A percentile compares a stretch with the other conserved stretches of the same genome.
phyloP scores from a whole-genome alignment of 257 asterid genomes.

The Solanum infundibuliforme region DNA sequence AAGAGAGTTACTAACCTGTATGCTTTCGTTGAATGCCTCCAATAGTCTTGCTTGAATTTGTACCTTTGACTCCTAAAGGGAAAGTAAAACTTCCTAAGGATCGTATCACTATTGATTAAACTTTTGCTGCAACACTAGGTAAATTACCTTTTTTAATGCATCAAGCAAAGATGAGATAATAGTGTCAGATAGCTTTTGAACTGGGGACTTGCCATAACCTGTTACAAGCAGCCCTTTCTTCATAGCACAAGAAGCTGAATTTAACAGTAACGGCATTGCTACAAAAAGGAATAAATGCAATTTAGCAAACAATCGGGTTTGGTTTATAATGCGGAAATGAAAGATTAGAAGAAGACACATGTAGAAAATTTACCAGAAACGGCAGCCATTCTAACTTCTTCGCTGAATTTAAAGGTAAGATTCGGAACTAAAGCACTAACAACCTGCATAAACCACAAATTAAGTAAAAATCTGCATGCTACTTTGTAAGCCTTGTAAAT shows the following conservation, averaged over 20 bases:
- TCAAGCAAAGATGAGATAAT: too few relatives aligned
- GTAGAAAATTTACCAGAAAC: background rate
- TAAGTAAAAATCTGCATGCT: too few relatives aligned
- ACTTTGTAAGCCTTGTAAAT: background rate
- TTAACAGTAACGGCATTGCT: too few relatives aligned
- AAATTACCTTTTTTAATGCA: too few relatives aligned
- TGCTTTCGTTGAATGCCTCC: background rate
- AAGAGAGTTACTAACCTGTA: background rate
- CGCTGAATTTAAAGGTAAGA: too few relatives aligned
- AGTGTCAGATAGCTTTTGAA: too few relatives aligned
- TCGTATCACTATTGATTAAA: background rate
- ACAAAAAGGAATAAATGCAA: too few relatives aligned
- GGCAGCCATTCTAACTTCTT: background rate
- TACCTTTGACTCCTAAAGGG: background rate
- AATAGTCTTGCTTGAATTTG: background rate
- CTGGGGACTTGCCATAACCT: too few relatives aligned
- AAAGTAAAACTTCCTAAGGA: background rate
- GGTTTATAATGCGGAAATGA: background rate
- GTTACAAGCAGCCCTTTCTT: too few relatives aligned
- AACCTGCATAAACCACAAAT: background rate
- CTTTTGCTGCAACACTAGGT: background rate
- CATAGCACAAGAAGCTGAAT: too few relatives aligned
- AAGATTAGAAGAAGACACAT: background rate
- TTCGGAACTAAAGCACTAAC: background rate
- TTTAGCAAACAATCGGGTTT: background rate